Evolutionary conservation across 2,329 filamentous ascomycete species (phyloP).

Genomic region (Monosporascus sp.): DNA sequence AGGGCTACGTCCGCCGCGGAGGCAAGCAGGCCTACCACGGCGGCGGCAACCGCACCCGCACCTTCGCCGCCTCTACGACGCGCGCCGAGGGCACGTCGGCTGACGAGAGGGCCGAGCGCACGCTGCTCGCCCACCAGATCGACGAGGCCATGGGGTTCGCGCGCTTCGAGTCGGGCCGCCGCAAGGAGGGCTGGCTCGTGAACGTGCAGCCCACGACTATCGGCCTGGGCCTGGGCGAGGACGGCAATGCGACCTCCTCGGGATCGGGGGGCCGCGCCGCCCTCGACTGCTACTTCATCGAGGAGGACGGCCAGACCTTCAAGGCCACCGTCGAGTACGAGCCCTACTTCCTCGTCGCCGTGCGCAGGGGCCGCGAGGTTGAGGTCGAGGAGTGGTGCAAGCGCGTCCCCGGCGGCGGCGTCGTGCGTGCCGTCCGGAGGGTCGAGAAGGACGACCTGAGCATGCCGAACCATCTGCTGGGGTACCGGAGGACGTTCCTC

Average conservation of each 20-base stretch:
- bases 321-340: slow-evolving; percentile 96
- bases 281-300: slow-evolving; percentile 95
- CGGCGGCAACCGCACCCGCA: slow-evolving; percentile 56
- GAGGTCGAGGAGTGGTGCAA: slow-evolving; percentile 96
- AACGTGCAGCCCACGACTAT: slow-evolving; percentile 90
- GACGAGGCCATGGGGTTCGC: slow-evolving; percentile 94
- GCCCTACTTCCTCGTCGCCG: slow-evolving; percentile 90
- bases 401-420: slow-evolving; percentile 70
- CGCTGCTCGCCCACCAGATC: slow-evolving; percentile 76
- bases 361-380: slow-evolving; percentile 78
- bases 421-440: slow-evolving; percentile 71
- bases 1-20: slow-evolving; percentile 63
- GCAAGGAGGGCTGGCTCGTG: slow-evolving; percentile 83
- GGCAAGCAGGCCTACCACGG: slow-evolving; percentile 68
- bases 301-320: slow-evolving; percentile 82
- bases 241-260: slow-evolving; percentile 29
- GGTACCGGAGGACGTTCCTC: slow-evolving; percentile 83
- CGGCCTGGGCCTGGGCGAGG: slow-evolving; percentile 64
- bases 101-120: slow-evolving; percentile 88
- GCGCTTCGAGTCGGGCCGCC: slow-evolving; percentile 80
- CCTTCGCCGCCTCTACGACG: slow-evolving; percentile 70
- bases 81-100: slow-evolving; percentile 81
- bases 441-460: slow-evolving; percentile 89
- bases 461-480: slow-evolving; percentile 93
- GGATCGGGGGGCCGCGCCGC: slow-evolving; percentile 74